Evolutionary conservation across 2,329 filamentous ascomycete genomes (phyloP), one percentile per base, ranked within the genome.

Genomic region (Microdochium trichocladiopsis): DNA sequence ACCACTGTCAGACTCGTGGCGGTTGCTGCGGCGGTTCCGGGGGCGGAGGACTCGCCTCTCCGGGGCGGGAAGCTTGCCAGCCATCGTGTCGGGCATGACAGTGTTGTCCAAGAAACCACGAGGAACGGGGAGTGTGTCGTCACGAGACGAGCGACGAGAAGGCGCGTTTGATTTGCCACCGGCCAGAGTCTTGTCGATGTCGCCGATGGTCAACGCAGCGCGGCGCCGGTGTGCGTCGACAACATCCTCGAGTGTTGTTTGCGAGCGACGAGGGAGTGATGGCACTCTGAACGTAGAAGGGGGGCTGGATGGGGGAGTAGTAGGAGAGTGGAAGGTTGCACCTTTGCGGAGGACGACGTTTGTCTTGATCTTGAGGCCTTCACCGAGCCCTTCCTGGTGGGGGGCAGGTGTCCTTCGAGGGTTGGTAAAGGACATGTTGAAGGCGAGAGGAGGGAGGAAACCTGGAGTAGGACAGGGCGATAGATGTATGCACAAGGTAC

Each of bases 1-100:
- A 51, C 90, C 92, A 67, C 91, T 95, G 72, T 96, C 92, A 16
- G 90, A 94, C 54, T 82, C 81, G 70, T 91, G 86, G 63, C 84
- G 80, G 64, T 84, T 79, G 55, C 74, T 72, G 64, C 83, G 78
- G 53, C 77, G 77, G 50, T 71, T 73, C 54, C 78, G 79, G 57
- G 78, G 76, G 54, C 78, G 80, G 57, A 79, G 67, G 41, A 78
- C 70, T 55, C 75, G 75, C 54, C 76, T 71, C 66, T 76, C 75
- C 55, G 70, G 65, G 58, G 71, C 64, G 37, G 68, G 66, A 45
- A 45, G 12, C 18, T 6, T 45, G 41, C 41, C 41, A 23, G 41
- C 41, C 73, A 79, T 78, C 51, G 72, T 68, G 56, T 75, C 72
- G 54, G 76, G 72, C 55, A 75, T 72, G 61, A 84, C 63, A 55